phyloP scores from a whole-genome alignment of 257 asterid species.

The Linderniella brevidens region DNA sequence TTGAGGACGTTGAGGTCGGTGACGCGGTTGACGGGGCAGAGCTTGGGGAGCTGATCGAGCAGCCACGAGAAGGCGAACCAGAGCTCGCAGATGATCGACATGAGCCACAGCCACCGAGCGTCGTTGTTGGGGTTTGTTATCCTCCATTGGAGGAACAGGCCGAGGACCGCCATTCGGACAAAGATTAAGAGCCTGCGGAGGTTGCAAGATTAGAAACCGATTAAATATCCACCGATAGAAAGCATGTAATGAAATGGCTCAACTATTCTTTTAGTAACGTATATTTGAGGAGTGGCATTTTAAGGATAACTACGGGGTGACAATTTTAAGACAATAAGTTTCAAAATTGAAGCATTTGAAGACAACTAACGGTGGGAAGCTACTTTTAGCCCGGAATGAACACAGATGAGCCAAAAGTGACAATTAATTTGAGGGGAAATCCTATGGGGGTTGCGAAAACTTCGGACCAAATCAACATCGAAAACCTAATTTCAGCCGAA shows the following conservation, averaged over 20 bases:
- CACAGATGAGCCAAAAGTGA: too few species aligned
- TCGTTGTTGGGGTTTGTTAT: constrained; percentile 38
- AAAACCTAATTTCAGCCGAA: too few species aligned
- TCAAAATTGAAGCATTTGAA: too few species aligned
- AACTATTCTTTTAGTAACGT: too few species aligned
- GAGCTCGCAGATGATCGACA: constrained; percentile 58
- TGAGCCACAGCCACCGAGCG: constrained; percentile 74
- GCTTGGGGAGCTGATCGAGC: constrained; percentile 73
- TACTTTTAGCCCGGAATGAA: too few species aligned
- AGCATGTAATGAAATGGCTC: not conserved
- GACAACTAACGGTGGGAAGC: too few species aligned
- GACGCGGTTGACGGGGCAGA: constrained; percentile 57
- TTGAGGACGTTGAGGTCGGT: constrained; percentile 48
- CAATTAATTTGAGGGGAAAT: too few species aligned
- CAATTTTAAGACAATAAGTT: too few species aligned
- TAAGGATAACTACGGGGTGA: too few species aligned
- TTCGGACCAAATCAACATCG: too few species aligned
- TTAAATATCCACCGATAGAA: not conserved
- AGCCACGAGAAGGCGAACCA: constrained; percentile 87
- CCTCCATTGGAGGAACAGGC: constrained; percentile 57
- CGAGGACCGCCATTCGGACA: constrained; percentile 43
- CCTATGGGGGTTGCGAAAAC: too few species aligned
- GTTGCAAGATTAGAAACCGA: not conserved
- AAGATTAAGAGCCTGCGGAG: constrained; percentile 43
- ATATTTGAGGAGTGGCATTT: too few species aligned